These are phyloP conservation scores for Cenchrus fungigraminus DNA, from an alignment of 176 grass and related monocot species.

Conservation along the genomic window DNA sequence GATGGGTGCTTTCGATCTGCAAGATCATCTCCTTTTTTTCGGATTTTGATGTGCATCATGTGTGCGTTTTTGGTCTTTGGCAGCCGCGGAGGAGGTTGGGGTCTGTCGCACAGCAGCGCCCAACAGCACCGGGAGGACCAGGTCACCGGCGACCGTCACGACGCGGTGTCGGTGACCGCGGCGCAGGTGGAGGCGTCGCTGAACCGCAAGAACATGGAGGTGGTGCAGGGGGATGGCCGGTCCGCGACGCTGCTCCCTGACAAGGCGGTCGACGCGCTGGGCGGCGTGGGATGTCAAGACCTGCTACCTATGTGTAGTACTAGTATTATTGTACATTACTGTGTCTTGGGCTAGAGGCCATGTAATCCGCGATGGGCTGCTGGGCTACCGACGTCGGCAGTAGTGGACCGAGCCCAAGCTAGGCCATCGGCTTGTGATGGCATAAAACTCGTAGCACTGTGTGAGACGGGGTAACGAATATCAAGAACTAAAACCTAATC, in stretches of 20 bases:
- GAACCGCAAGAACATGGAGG: constrained; percentile 51
- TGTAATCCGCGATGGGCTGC: too few species aligned
- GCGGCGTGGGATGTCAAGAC: too few species aligned
- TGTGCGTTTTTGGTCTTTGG: neutral
- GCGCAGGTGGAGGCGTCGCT: constrained; percentile 34
- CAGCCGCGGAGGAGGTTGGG: constrained; percentile 4
- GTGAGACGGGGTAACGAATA: too few species aligned
- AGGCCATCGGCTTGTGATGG: too few species aligned
- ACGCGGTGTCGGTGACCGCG: too few species aligned
- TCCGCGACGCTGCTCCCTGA: constrained; percentile 17
- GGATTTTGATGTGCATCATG: neutral
- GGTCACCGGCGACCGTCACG: neutral
- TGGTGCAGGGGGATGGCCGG: neutral
- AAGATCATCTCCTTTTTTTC: neutral
- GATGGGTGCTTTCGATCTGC: neutral
- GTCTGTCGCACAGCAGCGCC: neutral
- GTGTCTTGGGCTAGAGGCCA: too few species aligned
- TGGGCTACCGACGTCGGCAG: too few species aligned
- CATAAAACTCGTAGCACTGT: too few species aligned
- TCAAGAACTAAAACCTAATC: too few species aligned
- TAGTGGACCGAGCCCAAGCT: too few species aligned
- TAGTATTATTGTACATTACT: too few species aligned
- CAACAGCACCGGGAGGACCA: neutral
- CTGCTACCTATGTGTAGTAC: too few species aligned
- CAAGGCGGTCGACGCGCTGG: neutral